A percentile compares a stretch with the other conserved stretches of the same genome.
Conservation (phyloP, 2,329 filamentous ascomycete genomes). For the Aspergillus sclerotialis region DNA sequence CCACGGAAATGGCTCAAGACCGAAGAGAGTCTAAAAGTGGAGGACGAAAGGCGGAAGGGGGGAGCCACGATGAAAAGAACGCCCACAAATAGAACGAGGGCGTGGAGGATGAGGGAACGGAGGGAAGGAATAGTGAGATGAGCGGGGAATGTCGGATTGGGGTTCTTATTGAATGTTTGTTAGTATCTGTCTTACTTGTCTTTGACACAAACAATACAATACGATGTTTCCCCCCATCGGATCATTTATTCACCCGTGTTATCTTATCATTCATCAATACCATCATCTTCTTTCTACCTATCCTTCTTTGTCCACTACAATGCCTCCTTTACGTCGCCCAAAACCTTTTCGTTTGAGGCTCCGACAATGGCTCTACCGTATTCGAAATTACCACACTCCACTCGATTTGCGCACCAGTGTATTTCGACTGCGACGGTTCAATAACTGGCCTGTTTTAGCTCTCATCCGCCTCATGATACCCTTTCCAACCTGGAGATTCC, state of each 20-base stretch:
- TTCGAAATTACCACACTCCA: neutral
- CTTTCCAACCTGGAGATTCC: slow-evolving; percentile 13
- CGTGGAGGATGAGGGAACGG: slow-evolving; percentile 17
- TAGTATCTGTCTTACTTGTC: neutral
- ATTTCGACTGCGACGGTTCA: no score
- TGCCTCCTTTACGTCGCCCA: neutral
- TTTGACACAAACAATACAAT: no score
- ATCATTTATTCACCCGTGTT: neutral
- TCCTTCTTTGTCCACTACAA: neutral
- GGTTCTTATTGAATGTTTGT: neutral
- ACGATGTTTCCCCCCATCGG: no score
- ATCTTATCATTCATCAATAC: neutral
- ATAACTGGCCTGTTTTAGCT: slow-evolving; percentile 11
- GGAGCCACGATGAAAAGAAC: slow-evolving; percentile 41
- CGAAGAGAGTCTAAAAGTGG: slow-evolving; percentile 31
- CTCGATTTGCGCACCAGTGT: neutral
- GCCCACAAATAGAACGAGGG: slow-evolving; percentile 28
- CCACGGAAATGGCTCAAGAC: slow-evolving; percentile 36
- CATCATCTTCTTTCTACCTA: neutral
- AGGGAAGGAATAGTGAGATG: slow-evolving; percentile 10
- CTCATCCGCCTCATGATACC: slow-evolving; percentile 14
- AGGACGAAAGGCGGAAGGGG: slow-evolving; percentile 32
- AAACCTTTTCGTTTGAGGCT: neutral
- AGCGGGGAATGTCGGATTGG: slow-evolving; percentile 3
- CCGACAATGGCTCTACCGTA: neutral